Evolutionary conservation across 148 eudicot genomes (phyloP), one percentile per base, ranked within the genome.

Genomic region (Chenopodium berlandieri): DNA sequence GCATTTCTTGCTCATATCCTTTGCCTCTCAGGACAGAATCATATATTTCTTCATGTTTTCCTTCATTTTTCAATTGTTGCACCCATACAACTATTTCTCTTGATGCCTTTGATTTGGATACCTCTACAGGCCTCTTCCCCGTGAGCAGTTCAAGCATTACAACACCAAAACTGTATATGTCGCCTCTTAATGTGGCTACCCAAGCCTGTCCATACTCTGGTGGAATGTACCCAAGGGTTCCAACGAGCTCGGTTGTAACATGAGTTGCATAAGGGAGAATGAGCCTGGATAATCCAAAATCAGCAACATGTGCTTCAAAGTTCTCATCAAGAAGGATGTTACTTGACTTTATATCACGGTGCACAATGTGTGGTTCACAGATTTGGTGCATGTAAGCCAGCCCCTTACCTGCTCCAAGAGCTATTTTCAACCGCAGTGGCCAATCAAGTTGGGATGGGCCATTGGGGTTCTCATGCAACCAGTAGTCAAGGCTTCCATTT

Each of bases 171-270:
- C 98, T 95, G 82, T 95, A 95, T 44, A 95, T 83, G 78, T 95
- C 98, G 1, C 98, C 98, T 81, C 90, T 93, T 80, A 95, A 88
- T 66, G 98, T 93, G 81, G 98, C 98, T 82, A 92, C 83, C 95
- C 92, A 92, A 56, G 98, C 83, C 63, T 95, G 98, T 62, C 96
- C 90, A 25, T 95, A 95, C 82, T 95, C 98, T 3, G 98, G 98
- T 63, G 98, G 98, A 73, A 93, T 95, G 84, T 95, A 95, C 47
- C 98, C 98, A 67, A 93, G 85, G 31, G 98, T 95, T 50, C 98
- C 98, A 11, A 95, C 97, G 71, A 95, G 84, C 80, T 95, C 98
- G 11, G 98, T 93, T 75, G 97, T 93, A 81, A 93, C 98, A 79
- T 95, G 98, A 25, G 98, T 93, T 9, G 88, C 81, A 74, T 93